Percentiles rank a stretch among this genome's conserved stretches.
Conservation (phyloP, 2,329 filamentous ascomycete species). For the Aspergillus ruber region DNA sequence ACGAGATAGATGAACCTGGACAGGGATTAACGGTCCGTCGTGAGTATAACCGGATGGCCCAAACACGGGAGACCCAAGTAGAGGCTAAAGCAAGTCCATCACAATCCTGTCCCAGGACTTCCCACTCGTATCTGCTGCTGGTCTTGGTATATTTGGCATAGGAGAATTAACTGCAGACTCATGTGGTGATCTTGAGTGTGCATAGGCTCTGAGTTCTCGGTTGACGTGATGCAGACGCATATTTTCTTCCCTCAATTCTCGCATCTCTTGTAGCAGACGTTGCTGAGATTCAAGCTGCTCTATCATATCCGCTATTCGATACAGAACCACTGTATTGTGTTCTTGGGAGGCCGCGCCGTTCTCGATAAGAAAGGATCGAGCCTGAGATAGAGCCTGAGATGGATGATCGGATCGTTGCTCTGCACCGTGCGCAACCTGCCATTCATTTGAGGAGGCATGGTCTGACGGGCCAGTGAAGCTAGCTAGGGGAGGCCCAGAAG, state of each 20-base stretch:
- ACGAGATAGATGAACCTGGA: too few species aligned
- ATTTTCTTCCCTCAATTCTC: constrained; percentile 17
- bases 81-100: constrained; percentile 15
- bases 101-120: constrained; percentile 21
- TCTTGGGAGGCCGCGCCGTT: not conserved
- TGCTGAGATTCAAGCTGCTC: constrained; percentile 15
- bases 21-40: too few species aligned
- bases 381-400: not conserved
- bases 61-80: not conserved
- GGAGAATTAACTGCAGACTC: constrained; percentile 1
- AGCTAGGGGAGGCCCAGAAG: not conserved
- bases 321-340: constrained; percentile 1
- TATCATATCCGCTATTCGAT: constrained; percentile 19
- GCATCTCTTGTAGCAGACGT: constrained; percentile 11
- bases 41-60: not conserved
- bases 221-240: not conserved
- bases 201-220: not conserved
- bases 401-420: not conserved
- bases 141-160: constrained; percentile 5
- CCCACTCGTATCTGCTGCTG: constrained; percentile 9
- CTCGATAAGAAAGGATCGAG: not conserved
- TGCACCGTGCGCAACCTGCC: not conserved
- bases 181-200: not conserved
- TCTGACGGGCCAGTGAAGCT: not conserved
- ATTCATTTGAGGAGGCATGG: not conserved